Base-by-base conservation (phyloP, 768 basidiomycete genomes). In the Boletus coccyginus region DNA sequence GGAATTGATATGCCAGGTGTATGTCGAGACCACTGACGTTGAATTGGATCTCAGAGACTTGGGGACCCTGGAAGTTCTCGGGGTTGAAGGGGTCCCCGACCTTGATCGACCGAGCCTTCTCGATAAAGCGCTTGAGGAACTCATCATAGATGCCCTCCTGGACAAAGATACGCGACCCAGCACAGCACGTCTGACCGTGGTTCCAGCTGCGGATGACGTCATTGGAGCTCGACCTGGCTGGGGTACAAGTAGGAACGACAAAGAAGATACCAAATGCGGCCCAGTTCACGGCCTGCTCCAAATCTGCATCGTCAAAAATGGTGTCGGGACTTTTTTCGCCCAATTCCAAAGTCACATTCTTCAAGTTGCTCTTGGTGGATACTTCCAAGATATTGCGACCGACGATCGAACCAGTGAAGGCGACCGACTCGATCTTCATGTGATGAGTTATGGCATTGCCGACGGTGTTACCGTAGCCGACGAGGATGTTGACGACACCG, bases 341-440 rank as follows among this genome's bases (percentile, higher is more conserved):
- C 38, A 85, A 70, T 61, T 85, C 84, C 54, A 85, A 73, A 21
- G 83, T 79, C 45, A 82, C 80, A 55, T 82, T 82, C 76, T 96
- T 97, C 64, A 97, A 69, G 67, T 96, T 97, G 32, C 82, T 83
- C 69, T 85, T 83, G 1, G 90, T 82, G 3, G 93, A 81, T 4
- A 90, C 87, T 63, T 90, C 83, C 78, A 93, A 77, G 66, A 96
- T 79, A 62, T 84, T 86, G 12, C 91, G 81, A 10, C 94, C 94
- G 21, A 86, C 83, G 40, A 86, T 91, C 56, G 87, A 88, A 3
- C 92, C 93, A 0, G 94, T 96, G 76, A 96, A 95, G 0, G 92
- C 87, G 31, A 94, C 73, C 71, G 90, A 91, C 49, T 82, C 78
- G 58, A 92, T 86, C 10, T 72, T 71, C 62, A 77, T 77, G 73